Evolutionary conservation across 2,329 filamentous ascomycete genomes (phyloP).

Genomic region (Neophaeococcomyces mojaviensis): DNA sequence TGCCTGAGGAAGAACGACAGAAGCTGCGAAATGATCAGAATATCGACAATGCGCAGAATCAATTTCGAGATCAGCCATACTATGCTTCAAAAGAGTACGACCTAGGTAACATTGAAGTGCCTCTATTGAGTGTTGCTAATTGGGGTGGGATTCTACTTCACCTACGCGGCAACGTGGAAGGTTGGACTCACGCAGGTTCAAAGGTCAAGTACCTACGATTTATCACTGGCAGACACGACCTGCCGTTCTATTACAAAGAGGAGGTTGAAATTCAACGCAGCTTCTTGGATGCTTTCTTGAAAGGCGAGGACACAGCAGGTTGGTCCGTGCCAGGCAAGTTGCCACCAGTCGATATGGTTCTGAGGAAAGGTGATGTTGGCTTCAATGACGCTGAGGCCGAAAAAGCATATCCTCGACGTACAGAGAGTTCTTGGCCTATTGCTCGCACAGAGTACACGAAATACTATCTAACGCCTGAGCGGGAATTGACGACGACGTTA

Average conservation of each 20-base stretch:
- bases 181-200: conserved; percentile 55
- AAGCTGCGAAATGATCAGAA: conserved; percentile 36
- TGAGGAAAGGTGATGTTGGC: conserved; percentile 60
- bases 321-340: conserved; percentile 30
- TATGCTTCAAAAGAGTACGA: conserved; percentile 60
- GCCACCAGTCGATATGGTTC: conserved; percentile 52
- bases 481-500: conserved; percentile 32
- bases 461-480: conserved; percentile 49
- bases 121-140: conserved; percentile 59
- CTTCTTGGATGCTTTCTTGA: conserved; percentile 65
- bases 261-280: conserved; percentile 60
- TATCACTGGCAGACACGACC: conserved; percentile 62
- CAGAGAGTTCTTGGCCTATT: conserved; percentile 60
- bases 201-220: conserved; percentile 62
- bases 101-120: conserved; percentile 59
- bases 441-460: conserved; percentile 56
- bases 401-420: conserved; percentile 46
- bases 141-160: conserved; percentile 66
- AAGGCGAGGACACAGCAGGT: conserved; percentile 51
- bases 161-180: conserved; percentile 61
- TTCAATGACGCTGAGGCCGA: conserved; percentile 59
- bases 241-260: conserved; percentile 65
- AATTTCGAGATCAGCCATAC: conserved; percentile 56
- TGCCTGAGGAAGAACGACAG: conserved; percentile 29
- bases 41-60: conserved; percentile 41